phyloP scores from a whole-genome alignment of 768 basidiomycete species.

The Tulasnella sp. region DNA sequence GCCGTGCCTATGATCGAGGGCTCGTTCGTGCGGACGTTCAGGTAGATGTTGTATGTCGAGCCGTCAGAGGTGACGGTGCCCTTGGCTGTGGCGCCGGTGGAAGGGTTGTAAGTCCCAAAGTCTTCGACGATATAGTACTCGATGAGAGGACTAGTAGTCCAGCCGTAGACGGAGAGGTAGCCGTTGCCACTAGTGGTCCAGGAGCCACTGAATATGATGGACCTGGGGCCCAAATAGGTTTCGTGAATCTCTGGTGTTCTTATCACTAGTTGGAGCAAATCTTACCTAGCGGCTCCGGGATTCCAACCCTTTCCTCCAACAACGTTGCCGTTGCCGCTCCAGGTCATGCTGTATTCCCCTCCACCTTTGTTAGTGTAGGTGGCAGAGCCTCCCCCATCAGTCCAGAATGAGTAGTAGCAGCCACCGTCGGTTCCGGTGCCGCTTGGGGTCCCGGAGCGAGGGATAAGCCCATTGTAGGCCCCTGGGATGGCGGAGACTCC shows the following conservation, averaged over 20 bases:
- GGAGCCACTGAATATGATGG: not conserved
- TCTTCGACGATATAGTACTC: constrained; percentile 16
- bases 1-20: constrained; percentile 14
- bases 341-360: constrained; percentile 29
- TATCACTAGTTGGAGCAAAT: too few species aligned
- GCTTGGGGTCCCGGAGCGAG: constrained; percentile 19
- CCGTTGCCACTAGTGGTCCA: not conserved
- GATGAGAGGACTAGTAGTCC: constrained; percentile 12
- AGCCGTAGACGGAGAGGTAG: constrained; percentile 13
- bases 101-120: constrained; percentile 12
- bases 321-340: constrained; percentile 29
- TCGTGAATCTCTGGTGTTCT: too few species aligned
- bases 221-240: not conserved
- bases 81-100: constrained; percentile 1
- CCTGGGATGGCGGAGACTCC: too few species aligned
- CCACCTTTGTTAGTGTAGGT: constrained; percentile 29
- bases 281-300: constrained; percentile 26
- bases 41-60: constrained; percentile 10
- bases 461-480: not conserved
- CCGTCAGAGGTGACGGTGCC: constrained; percentile 14
- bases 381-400: constrained; percentile 26
- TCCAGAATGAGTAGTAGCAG: constrained; percentile 35
- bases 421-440: constrained; percentile 28
- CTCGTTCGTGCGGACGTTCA: constrained; percentile 7
- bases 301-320: constrained; percentile 36